phyloP scores from a whole-genome alignment of 352 stramenopile genomes.

The Paralagenidium karlingii region DNA sequence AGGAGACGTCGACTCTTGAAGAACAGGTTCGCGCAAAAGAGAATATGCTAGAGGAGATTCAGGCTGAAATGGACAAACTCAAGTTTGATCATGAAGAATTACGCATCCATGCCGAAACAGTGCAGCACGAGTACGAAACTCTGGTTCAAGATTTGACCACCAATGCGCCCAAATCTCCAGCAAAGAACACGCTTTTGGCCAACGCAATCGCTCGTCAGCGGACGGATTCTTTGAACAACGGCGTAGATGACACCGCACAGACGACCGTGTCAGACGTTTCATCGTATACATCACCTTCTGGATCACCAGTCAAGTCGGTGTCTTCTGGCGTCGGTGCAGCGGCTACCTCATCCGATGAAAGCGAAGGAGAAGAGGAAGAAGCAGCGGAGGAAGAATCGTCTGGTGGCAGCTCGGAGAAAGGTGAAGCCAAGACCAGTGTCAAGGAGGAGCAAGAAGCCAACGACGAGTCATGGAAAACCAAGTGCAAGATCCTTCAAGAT shows the following conservation, averaged over 20 bases:
- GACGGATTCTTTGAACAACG: too few species aligned
- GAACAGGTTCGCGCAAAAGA: conserved; percentile 57
- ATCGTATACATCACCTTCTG: too few species aligned
- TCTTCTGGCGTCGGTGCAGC: conserved; percentile 2
- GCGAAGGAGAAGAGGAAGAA: neutral
- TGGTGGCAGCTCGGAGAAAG: too few species aligned
- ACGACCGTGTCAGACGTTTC: too few species aligned
- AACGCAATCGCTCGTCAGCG: too few species aligned
- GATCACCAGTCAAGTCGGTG: conserved; percentile 24
- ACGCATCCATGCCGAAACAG: conserved; percentile 58
- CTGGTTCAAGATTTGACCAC: conserved; percentile 41
- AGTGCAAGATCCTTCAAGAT: conserved; percentile 37
- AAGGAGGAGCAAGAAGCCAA: conserved; percentile 3
- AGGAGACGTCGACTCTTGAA: conserved; percentile 44
- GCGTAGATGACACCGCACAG: too few species aligned
- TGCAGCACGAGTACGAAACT: conserved; percentile 57
- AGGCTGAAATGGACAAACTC: conserved; percentile 57
- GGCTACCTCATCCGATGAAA: neutral
- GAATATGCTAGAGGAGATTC: conserved; percentile 34
- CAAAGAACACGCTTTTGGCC: conserved; percentile 1
- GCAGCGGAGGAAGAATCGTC: neutral
- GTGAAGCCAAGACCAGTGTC: neutral
- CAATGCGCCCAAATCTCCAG: conserved; percentile 7
- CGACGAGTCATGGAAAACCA: conserved; percentile 11
- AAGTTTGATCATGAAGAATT: conserved; percentile 78